phyloP scores from a whole-genome alignment of 2,329 filamentous ascomycete genomes.

The Zalaria obscura region DNA sequence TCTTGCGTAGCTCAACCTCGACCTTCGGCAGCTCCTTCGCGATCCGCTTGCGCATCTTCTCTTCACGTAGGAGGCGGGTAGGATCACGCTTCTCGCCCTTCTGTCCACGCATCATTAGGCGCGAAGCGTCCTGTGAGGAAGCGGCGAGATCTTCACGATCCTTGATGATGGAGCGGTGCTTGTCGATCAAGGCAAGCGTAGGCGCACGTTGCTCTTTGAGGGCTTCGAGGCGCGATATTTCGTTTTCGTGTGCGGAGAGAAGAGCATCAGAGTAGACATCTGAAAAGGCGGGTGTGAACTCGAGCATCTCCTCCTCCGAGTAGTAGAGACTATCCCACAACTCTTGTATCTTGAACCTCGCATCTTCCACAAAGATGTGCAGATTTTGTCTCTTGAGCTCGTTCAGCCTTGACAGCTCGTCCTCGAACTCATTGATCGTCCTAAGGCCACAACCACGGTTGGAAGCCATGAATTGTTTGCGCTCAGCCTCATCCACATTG shows the following conservation, averaged over 20 bases:
- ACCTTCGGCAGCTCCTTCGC: conserved; percentile 92
- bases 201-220: conserved; percentile 80
- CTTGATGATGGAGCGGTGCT: conserved; percentile 64
- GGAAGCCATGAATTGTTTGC: conserved; percentile 68
- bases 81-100: conserved; percentile 93
- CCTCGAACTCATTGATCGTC: conserved; percentile 91
- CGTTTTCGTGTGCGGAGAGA: conserved; percentile 84
- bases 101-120: conserved; percentile 77
- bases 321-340: conserved; percentile 92
- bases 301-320: conserved; percentile 96
- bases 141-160: conserved; percentile 79
- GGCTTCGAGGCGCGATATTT: conserved; percentile 68
- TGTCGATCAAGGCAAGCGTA: conserved; percentile 68
- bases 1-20: conserved; percentile 64
- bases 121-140: conserved; percentile 88
- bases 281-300: conserved; percentile 92
- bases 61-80: conserved; percentile 81
- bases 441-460: conserved; percentile 86
- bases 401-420: conserved; percentile 72
- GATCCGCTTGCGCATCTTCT: conserved; percentile 97
- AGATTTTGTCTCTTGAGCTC: conserved; percentile 92
- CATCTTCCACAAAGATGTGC: conserved; percentile 90
- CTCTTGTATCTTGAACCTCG: conserved; percentile 77
- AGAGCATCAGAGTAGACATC: conserved; percentile 95
- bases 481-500: conserved; percentile 66